Percentiles rank a stretch among this genome's conserved stretches.
These are phyloP conservation scores for Suillus weaverae DNA, from an alignment of 768 basidiomycete species.

Conservation along the genomic window DNA sequence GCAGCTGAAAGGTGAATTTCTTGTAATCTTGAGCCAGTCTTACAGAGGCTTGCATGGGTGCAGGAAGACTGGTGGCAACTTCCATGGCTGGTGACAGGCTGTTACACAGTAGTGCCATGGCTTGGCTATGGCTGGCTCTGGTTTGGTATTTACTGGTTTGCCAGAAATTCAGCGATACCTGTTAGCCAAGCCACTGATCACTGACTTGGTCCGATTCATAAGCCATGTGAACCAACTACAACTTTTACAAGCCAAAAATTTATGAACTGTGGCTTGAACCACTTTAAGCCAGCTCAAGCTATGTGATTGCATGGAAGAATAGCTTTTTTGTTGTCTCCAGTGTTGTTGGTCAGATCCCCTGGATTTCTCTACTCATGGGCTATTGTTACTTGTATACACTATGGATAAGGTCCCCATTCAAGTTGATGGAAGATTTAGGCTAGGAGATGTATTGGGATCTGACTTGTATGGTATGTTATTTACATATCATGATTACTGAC, in stretches of 20 bases:
- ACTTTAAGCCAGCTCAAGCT: neutral
- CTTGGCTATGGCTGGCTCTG: neutral
- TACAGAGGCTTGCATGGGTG: too few relatives aligned
- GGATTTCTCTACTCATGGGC: neutral
- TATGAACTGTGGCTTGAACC: neutral
- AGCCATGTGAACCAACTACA: neutral
- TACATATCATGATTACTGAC: neutral
- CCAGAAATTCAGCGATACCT: neutral
- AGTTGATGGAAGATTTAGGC: neutral
- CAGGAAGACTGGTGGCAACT: too few relatives aligned
- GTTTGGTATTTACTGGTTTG: neutral
- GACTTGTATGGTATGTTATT: neutral
- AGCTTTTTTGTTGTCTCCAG: neutral
- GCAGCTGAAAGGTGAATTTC: too few relatives aligned
- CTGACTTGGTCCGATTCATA: neutral
- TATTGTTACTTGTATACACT: neutral
- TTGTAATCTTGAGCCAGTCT: too few relatives aligned
- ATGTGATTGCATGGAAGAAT: too few relatives aligned
- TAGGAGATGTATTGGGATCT: neutral
- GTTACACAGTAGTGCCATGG: neutral
- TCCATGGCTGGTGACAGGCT: too few relatives aligned
- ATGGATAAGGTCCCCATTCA: neutral
- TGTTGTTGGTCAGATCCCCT: neutral
- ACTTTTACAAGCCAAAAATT: neutral
- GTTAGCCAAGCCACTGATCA: neutral